Conservation (phyloP, 2,329 filamentous ascomycete species). For the Hypoxylon sp. region DNA sequence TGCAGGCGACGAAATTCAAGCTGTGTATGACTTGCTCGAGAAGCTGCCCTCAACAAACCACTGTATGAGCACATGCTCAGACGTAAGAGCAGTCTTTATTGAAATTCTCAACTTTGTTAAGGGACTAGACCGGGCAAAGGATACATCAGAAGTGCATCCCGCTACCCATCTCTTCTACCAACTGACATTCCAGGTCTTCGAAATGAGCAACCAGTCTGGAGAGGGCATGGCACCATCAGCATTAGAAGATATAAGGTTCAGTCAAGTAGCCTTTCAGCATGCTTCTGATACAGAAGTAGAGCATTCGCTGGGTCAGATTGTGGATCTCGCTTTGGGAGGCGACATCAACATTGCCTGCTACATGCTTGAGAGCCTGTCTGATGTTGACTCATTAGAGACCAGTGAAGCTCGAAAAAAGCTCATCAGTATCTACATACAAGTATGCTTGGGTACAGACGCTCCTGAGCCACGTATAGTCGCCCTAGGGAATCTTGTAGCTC, state of each 20-base stretch:
- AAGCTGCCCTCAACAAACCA: conserved; percentile 37
- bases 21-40: conserved; percentile 44
- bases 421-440: conserved; percentile 60
- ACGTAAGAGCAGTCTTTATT: conserved; percentile 53
- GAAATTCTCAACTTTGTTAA: conserved; percentile 53
- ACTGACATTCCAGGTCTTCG: conserved; percentile 1
- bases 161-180: background rate
- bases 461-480: conserved; percentile 64
- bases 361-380: conserved; percentile 59
- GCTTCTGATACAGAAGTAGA: conserved; percentile 40
- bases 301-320: conserved; percentile 50
- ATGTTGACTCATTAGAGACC: conserved; percentile 42
- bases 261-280: conserved; percentile 55
- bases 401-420: conserved; percentile 54
- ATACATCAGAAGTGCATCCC: background rate
- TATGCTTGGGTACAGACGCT: conserved; percentile 57
- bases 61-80: conserved; percentile 46
- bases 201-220: conserved; percentile 13
- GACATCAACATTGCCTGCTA: conserved; percentile 61
- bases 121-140: conserved; percentile 5
- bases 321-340: conserved; percentile 57
- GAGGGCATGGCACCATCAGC: conserved; percentile 35
- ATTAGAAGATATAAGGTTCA: conserved; percentile 46
- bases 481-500: conserved; percentile 62
- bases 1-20: conserved; percentile 44